Base-by-base conservation (phyloP, 208 protist genomes). In the Trypanosoma congolense region DNA sequence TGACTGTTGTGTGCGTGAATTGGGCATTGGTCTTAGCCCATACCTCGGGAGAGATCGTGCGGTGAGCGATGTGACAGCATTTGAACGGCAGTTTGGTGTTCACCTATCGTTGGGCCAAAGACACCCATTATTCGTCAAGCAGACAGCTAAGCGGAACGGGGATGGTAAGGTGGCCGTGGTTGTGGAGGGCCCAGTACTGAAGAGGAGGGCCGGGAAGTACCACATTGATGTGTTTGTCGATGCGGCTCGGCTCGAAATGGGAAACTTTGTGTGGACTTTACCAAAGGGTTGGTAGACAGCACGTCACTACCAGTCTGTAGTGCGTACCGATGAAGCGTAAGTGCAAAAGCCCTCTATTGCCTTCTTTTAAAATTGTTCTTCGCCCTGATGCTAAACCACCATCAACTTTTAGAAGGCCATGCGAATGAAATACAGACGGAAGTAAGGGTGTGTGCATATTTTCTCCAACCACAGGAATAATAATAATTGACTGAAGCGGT, bases 1-100 rank as follows among this genome's bases (percentile, higher is more conserved):
- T 9, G 53, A 43, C 56, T 87, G 83, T 74, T 85, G 80, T 51
- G 83, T 96, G 72, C 82, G 89, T 12, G 89, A 96, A 69, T 73
- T 93, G 30, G 89, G 89, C 30, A 87, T 96, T 49, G 89, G 89
- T 18, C 78, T 96, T 30, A 96, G 92, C 70, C 86, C 83, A n/a
- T 85, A 76, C 54, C 74, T 90, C 9, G 83, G 89, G 16, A 71
- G 63, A n/a, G 12, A 61, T 10, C 81, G 87, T 65, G 62, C 90
- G n/a, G 58, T 96, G 25, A 84, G 62, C 31, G 89, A 96, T 50
- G 89, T 96, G 30, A 93, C 89, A 19, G 84, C 83, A 22, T 96
- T 96, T 60, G 89, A 96, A 77, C 71, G 89, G 8, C 89, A 96
- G 70, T 90, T 82, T 72, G 89, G 89, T 28, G 73, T 96, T 25